phyloP scores from a whole-genome alignment of 345 rosid genomes.

The Gossypium bickii region DNA sequence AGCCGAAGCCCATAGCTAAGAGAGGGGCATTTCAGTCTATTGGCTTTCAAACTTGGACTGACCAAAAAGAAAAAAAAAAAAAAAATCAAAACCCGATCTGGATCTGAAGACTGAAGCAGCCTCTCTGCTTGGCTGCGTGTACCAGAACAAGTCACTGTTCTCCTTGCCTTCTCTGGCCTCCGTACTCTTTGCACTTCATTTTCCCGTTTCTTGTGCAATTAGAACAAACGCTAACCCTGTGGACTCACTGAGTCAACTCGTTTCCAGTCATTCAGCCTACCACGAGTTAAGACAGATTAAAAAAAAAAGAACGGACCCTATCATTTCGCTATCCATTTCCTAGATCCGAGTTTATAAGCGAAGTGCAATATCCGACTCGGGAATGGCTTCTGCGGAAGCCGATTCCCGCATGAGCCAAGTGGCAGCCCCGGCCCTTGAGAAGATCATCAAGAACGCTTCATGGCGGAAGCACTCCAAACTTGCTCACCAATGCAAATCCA shows the following conservation, averaged over 20 bases:
- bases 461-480: slow-evolving; percentile 98
- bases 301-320: neutral
- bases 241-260: slow-evolving; percentile 17
- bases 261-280: slow-evolving; percentile 1
- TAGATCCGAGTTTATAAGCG: slow-evolving; percentile 41
- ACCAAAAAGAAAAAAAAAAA: neutral
- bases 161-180: neutral
- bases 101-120: slow-evolving; percentile 25
- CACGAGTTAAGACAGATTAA: neutral
- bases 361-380: slow-evolving; percentile 42
- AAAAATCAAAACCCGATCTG: slow-evolving; percentile 32
- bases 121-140: neutral
- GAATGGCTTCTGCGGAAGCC: slow-evolving; percentile 99
- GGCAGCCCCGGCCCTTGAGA: slow-evolving; percentile 74
- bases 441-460: slow-evolving; percentile 85
- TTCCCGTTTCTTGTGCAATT: neutral
- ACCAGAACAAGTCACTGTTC: neutral
- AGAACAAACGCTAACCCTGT: neutral
- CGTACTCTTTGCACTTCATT: neutral
- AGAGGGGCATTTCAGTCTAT: slow-evolving; percentile 32
- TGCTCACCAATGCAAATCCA: slow-evolving; percentile 89
- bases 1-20: neutral
- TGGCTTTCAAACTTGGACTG: slow-evolving; percentile 19
- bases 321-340: slow-evolving; percentile 6
- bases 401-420: slow-evolving; percentile 86